phyloP scores from a whole-genome alignment of 305 asterid genomes.

The Fraxinus ornus region DNA sequence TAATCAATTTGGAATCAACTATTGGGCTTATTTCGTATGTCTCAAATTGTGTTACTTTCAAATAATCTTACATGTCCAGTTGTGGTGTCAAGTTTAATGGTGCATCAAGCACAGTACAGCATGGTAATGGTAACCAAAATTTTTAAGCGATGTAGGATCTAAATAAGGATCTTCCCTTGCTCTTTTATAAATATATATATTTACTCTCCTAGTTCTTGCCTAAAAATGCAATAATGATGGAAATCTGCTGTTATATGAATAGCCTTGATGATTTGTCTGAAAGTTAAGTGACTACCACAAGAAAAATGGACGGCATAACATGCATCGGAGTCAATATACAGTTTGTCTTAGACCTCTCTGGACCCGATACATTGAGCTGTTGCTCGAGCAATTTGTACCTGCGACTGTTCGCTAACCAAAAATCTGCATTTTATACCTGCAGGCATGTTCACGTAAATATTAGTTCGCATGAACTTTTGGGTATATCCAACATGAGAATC shows the following conservation, averaged over 20 bases:
- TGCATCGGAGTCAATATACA: not conserved
- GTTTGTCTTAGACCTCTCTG: not conserved
- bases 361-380: not conserved
- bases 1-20: not conserved
- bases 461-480: not conserved
- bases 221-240: not conserved
- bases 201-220: not conserved
- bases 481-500: not conserved
- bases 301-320: not conserved
- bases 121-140: not conserved
- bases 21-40: not conserved
- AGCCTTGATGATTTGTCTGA: not conserved
- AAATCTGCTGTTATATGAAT: not conserved
- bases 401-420: not conserved
- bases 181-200: not conserved
- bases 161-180: slow-evolving; percentile 1
- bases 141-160: not conserved
- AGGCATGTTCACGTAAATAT: not conserved
- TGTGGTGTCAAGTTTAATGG: not conserved
- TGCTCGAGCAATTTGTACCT: not conserved
- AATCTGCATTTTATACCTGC: not conserved
- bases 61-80: not conserved
- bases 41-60: not conserved
- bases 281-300: not conserved
- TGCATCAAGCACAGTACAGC: not conserved